A percentile compares a stretch with the other conserved stretches of the same genome.
Evolutionary conservation across 2,329 filamentous ascomycete species (phyloP).

Genomic region (Trichoderma brevicompactum): DNA sequence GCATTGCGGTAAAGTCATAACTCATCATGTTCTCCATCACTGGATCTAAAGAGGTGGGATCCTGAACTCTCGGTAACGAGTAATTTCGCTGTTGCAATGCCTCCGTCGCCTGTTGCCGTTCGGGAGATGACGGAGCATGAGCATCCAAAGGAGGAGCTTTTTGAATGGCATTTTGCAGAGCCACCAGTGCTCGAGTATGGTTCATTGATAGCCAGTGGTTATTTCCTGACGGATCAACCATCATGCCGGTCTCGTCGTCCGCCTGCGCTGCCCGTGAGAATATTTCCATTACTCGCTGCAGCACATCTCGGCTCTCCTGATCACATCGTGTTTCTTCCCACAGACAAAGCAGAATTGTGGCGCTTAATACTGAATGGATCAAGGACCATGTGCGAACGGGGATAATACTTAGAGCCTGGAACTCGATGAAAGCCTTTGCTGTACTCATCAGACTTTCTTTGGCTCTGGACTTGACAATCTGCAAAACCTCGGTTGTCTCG

Average conservation of each 20-base stretch:
- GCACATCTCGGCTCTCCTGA: constrained; percentile 20
- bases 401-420: constrained; percentile 21
- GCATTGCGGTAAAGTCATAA: constrained; percentile 1
- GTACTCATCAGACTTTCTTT: constrained; percentile 23
- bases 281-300: constrained; percentile 20
- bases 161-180: constrained; percentile 18
- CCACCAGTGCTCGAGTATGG: constrained; percentile 16
- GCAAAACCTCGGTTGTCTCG: not conserved
- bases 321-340: constrained; percentile 25
- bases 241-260: constrained; percentile 17
- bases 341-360: constrained; percentile 23
- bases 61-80: not conserved
- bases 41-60: not conserved
- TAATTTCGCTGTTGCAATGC: not conserved
- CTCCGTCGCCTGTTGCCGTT: not conserved
- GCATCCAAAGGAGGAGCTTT: constrained; percentile 2
- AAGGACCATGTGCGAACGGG: constrained; percentile 27
- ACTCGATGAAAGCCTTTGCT: constrained; percentile 19
- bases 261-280: constrained; percentile 25
- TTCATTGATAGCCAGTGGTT: constrained; percentile 25
- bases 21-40: not conserved
- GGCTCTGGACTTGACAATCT: constrained; percentile 10
- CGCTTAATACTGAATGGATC: constrained; percentile 15
- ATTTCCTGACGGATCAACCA: constrained; percentile 4
- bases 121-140: not conserved